These are phyloP conservation scores for Arabis alpina DNA, from an alignment of 345 rosid genomes.

Conservation along the genomic window DNA sequence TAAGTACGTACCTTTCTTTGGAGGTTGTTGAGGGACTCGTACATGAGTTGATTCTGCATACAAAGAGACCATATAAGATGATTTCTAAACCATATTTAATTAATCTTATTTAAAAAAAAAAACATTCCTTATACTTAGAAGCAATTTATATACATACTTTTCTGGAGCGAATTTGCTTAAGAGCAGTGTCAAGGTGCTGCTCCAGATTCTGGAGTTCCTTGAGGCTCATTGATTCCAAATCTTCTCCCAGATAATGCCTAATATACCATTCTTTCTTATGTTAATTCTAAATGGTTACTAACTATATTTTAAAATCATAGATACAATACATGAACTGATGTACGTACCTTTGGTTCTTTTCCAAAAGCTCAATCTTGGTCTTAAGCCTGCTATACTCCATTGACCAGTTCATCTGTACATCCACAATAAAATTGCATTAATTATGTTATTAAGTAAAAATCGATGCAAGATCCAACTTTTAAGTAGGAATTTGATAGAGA, in stretches of 20 bases:
- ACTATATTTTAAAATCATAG: too few relatives aligned
- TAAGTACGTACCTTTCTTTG: slow-evolving; percentile 73
- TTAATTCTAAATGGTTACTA: too few relatives aligned
- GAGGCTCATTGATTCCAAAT: slow-evolving; percentile 62
- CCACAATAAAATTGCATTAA: not conserved
- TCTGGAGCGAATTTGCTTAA: slow-evolving; percentile 75
- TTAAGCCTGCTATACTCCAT: slow-evolving; percentile 78
- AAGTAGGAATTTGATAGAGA: not conserved
- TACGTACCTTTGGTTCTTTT: slow-evolving; percentile 73
- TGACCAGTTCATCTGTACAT: slow-evolving; percentile 71
- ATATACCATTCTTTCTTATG: too few relatives aligned
- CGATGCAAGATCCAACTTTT: slow-evolving; percentile 9
- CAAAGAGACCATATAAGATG: slow-evolving; percentile 2
- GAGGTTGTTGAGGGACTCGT: slow-evolving; percentile 74
- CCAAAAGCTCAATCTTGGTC: slow-evolving; percentile 83
- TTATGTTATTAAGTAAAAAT: not conserved
- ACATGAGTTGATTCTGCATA: slow-evolving; percentile 82
- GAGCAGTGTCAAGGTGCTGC: slow-evolving; percentile 90
- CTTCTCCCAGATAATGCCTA: slow-evolving; percentile 92
- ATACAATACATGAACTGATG: too few relatives aligned
- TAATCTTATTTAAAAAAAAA: too few relatives aligned
- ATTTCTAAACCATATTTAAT: too few relatives aligned
- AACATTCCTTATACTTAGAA: too few relatives aligned
- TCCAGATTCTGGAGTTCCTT: slow-evolving; percentile 85
- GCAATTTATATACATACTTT: slow-evolving; percentile 47